phyloP scores from a whole-genome alignment of 768 basidiomycete genomes.

The Mycena pura region DNA sequence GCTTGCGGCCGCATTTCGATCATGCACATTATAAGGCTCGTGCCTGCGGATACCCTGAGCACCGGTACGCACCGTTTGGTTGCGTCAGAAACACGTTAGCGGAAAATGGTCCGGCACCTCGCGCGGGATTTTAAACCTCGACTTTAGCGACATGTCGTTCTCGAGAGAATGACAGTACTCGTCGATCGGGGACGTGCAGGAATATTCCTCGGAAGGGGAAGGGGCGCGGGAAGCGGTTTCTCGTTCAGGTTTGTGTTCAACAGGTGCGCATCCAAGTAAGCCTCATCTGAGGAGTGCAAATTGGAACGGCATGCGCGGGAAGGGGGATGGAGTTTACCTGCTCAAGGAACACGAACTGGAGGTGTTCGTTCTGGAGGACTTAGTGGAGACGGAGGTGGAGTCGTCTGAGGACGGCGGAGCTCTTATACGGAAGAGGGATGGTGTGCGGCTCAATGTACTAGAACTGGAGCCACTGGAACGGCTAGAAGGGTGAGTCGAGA shows the following conservation, averaged over 20 bases:
- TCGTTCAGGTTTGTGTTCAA: background rate
- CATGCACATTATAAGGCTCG: conserved; percentile 13
- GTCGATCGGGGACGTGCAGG: conserved; percentile 8
- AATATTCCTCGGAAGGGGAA: too few relatives aligned
- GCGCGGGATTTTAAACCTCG: conserved; percentile 11
- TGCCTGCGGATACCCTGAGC: background rate
- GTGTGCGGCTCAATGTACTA: conserved; percentile 4
- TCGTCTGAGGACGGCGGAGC: too few relatives aligned
- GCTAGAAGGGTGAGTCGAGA: background rate
- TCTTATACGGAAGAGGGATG: conserved; percentile 6
- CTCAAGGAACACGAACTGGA: too few relatives aligned
- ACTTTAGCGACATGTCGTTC: background rate
- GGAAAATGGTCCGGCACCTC: conserved; percentile 12
- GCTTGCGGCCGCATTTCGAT: background rate
- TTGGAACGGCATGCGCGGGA: too few relatives aligned
- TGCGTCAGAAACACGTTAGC: background rate
- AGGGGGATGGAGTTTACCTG: too few relatives aligned
- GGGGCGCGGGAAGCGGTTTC: conserved; percentile 7
- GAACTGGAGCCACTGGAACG: too few relatives aligned
- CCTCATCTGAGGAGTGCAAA: conserved; percentile 9
- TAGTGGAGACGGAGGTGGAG: too few relatives aligned
- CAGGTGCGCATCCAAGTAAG: background rate
- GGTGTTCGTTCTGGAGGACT: too few relatives aligned
- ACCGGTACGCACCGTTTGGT: background rate
- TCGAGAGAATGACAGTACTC: background rate